phyloP scores from a whole-genome alignment of 495 filamentous ascomycete species.

The Lophium mytilinum region DNA sequence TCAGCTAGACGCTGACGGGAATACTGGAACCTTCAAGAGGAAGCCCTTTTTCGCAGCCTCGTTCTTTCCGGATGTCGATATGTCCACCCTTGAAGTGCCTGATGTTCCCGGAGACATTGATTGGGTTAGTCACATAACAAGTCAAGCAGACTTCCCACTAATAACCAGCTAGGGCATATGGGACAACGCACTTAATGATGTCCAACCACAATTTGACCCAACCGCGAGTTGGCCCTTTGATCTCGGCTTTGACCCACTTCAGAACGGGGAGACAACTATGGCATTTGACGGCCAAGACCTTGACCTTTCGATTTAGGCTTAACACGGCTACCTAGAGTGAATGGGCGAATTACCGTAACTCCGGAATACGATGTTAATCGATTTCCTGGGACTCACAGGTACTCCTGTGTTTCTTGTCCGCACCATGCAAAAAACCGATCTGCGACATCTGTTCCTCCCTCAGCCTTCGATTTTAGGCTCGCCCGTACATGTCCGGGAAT shows the following conservation, averaged over 20 bases:
- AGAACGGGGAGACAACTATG: too few species aligned
- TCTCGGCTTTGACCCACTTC: too few species aligned
- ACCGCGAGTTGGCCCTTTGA: too few species aligned
- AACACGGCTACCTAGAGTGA: too few species aligned
- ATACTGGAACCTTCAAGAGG: too few species aligned
- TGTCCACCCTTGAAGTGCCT: constrained; percentile 7
- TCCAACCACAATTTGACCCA: too few species aligned
- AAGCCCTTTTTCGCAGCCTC: too few species aligned
- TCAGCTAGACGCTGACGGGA: too few species aligned
- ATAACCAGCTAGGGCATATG: constrained; percentile 7
- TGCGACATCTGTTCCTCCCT: constrained; percentile 24
- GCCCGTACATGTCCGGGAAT: constrained; percentile 24
- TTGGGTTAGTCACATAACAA: constrained; percentile 13
- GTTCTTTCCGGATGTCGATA: too few species aligned
- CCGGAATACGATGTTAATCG: background rate
- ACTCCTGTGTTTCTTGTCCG: constrained; percentile 22
- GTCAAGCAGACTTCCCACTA: background rate
- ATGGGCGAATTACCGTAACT: background rate
- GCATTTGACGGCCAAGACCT: too few species aligned
- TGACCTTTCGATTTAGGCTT: too few species aligned
- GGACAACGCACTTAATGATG: background rate
- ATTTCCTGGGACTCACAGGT: background rate
- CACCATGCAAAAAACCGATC: constrained; percentile 33
- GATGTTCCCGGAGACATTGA: constrained; percentile 23
- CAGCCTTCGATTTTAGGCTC: constrained; percentile 34